Evolutionary conservation across 140 eudicot genomes (phyloP).

Genomic region (Senecio squalidus): DNA sequence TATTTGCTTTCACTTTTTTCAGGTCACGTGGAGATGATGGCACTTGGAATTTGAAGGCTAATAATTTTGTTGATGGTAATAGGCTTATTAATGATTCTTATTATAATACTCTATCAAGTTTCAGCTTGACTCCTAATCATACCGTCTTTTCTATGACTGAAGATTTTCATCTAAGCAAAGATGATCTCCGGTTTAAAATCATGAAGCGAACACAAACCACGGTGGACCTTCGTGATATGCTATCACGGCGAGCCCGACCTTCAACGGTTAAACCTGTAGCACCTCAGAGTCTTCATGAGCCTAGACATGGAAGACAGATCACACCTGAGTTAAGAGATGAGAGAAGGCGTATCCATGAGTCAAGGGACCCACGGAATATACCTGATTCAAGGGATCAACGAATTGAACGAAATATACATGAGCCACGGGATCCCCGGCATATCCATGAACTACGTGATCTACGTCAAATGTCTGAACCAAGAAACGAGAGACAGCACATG

Average conservation of each 20-base stretch:
- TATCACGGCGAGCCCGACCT: conserved; percentile 61
- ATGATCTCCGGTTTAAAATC: conserved; percentile 73
- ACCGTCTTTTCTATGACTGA: conserved; percentile 10
- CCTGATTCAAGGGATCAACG: too few relatives aligned
- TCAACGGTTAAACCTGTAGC: conserved; percentile 30
- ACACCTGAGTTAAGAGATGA: conserved; percentile 11
- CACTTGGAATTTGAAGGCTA: conserved; percentile 13
- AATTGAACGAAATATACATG: too few relatives aligned
- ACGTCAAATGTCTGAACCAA: conserved; percentile 24
- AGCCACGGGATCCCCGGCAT: too few relatives aligned
- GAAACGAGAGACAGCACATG: conserved; percentile 23
- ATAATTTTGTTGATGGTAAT: conserved; percentile 47
- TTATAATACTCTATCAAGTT: not conserved
- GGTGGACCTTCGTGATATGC: conserved; percentile 59
- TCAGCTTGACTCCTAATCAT: conserved; percentile 11
- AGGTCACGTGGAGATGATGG: conserved; percentile 55
- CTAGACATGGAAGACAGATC: conserved; percentile 32
- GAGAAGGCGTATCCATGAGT: conserved; percentile 26
- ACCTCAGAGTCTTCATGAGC: conserved; percentile 28
- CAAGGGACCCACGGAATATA: too few relatives aligned
- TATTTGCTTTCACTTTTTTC: conserved; percentile 20
- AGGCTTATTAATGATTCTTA: conserved; percentile 5
- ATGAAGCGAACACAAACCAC: conserved; percentile 44
- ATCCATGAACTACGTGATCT: too few relatives aligned
- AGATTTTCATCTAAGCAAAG: conserved; percentile 55